These are phyloP conservation scores for Paracorniculantispora psalliotae DNA, from an alignment of 2,329 filamentous ascomycete genomes.

Conservation along the genomic window DNA sequence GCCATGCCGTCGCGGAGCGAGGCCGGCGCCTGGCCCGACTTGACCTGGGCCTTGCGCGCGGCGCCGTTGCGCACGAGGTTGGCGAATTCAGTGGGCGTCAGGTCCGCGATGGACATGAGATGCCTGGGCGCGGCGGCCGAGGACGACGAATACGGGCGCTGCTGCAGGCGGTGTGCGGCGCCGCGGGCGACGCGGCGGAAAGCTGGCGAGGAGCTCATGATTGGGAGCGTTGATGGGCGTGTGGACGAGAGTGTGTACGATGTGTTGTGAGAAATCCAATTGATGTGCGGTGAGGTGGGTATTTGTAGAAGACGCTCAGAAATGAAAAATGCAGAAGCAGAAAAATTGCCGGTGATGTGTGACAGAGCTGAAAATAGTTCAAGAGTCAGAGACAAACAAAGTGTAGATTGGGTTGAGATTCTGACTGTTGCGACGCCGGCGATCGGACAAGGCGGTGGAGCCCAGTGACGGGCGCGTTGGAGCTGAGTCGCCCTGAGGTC, in stretches of 20 bases:
- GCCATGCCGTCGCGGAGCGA: conserved; percentile 58
- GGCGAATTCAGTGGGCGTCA: conserved; percentile 73
- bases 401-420: neutral
- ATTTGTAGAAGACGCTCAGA: neutral
- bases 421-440: conserved; percentile 6
- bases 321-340: neutral
- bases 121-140: conserved; percentile 58
- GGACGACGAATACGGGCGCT: neutral
- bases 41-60: conserved; percentile 70
- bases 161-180: conserved; percentile 3
- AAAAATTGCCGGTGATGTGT: neutral
- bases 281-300: neutral
- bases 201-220: conserved; percentile 7
- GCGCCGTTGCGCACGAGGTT: conserved; percentile 79
- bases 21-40: conserved; percentile 53
- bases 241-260: neutral
- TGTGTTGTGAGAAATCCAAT: neutral
- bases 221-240: too few species aligned
- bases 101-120: conserved; percentile 84
- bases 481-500: too few species aligned
- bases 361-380: neutral
- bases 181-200: neutral
- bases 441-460: conserved; percentile 11
- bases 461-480: neutral
- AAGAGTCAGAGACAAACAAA: neutral